Evolutionary conservation across 306 rosid genomes (phyloP), one percentile per base, ranked within the genome.

Genomic region (Acacia crassicarpa): DNA sequence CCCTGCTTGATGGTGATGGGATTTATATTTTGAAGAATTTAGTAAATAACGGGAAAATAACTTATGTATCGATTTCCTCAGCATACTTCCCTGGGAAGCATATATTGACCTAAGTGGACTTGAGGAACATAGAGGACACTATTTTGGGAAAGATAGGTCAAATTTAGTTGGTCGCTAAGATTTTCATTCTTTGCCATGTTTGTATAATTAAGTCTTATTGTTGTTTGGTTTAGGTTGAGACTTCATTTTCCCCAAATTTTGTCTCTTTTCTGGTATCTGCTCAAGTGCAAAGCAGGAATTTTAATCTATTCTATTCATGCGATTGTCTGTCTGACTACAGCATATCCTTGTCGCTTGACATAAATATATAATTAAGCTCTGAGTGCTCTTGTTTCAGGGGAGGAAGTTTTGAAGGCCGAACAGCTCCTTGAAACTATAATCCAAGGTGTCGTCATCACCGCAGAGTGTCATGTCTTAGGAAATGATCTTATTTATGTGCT

Each of bases 381-480:
- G 8, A 51, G 59, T 49, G 9, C 84, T 80, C 76, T 79, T 83
- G 41, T 78, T 86, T 86, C 91, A 95, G 97, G 98, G 44, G 82
- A 81, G 19, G 90, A 91, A 84, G 86, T 90, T 66, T 80, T 93
- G 92, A 91, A 87, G 91, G 91, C 89, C 23, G 98, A 95, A 86
- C 86, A 91, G 85, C 85, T 95, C 88, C 94, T 95, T 51, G 98
- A 95, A 87, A 86, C 86, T 83, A 86, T 92, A 85, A 92, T 94
- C 85, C 89, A 90, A 94, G 97, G 98, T 94, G 71, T 63, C 85
- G 79, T 32, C 61, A 20, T 78, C 78, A 69, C 85, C 33, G 73
- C 66, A 40, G 63, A 20, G 46, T 33, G 32, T 72, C 78, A 58
- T 35, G 69, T 78, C 68, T 20, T 44, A 22, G 73, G 30, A 73